Conservation (phyloP, 306 rosid species). For the Cucurbita maxima region DNA sequence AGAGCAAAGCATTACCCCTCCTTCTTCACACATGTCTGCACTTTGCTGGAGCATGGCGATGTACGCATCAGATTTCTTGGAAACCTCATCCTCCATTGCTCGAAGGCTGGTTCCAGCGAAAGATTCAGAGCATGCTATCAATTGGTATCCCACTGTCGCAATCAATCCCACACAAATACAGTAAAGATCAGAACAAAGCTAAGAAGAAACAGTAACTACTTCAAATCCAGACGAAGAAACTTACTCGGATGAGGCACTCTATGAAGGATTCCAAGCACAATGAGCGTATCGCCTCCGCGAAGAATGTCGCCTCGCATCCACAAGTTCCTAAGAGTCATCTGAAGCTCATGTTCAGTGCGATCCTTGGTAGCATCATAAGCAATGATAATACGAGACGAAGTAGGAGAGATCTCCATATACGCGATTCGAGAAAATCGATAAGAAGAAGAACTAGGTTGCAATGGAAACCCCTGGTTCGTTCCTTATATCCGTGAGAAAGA, state of each 20-base stretch:
- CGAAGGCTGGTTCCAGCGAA: slow-evolving; percentile 37
- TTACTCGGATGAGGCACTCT: slow-evolving; percentile 41
- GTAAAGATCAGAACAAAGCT: not conserved
- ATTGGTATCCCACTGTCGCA: slow-evolving; percentile 50
- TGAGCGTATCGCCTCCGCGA: slow-evolving; percentile 29
- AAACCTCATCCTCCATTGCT: slow-evolving; percentile 63
- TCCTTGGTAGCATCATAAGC: slow-evolving; percentile 63
- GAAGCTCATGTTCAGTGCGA: slow-evolving; percentile 25
- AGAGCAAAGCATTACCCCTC: slow-evolving; percentile 32
- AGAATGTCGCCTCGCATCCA: slow-evolving; percentile 24
- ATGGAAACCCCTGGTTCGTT: not conserved
- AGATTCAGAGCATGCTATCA: slow-evolving; percentile 39
- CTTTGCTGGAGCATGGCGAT: slow-evolving; percentile 37
- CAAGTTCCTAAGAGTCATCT: slow-evolving; percentile 15
- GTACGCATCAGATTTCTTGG: slow-evolving; percentile 47
- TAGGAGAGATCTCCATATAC: slow-evolving; percentile 21
- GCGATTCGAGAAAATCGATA: not conserved
- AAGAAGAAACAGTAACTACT: not conserved
- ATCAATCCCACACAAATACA: not conserved
- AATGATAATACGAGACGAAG: slow-evolving; percentile 28
- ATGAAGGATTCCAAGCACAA: slow-evolving; percentile 45
- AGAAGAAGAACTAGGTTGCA: not conserved
- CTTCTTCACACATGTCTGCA: slow-evolving; percentile 31
- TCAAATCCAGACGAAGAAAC: slow-evolving; percentile 3
- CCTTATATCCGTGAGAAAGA: not conserved